Percentiles rank a stretch among this genome's conserved stretches.
These are phyloP conservation scores for Trichoderma brevicompactum DNA, from an alignment of 2,329 filamentous ascomycete species.

Conservation along the genomic window DNA sequence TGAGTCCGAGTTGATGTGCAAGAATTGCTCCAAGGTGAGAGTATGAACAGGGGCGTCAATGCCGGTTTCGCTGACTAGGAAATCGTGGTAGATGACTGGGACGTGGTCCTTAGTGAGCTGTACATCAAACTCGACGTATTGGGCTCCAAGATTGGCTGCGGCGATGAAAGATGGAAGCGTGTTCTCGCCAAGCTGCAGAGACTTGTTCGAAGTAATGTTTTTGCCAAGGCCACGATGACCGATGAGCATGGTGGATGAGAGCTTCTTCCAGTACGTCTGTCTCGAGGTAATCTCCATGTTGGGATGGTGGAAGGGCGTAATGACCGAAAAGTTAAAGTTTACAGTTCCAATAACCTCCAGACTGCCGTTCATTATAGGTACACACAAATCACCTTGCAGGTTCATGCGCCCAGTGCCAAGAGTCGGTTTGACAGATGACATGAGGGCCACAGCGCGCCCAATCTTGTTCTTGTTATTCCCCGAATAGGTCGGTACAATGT, in stretches of 20 bases:
- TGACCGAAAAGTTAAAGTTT: constrained; percentile 95
- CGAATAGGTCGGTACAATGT: constrained; percentile 93
- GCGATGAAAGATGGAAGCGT: constrained; percentile 95
- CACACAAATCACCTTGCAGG: constrained; percentile 86
- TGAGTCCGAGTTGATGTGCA: constrained; percentile 76
- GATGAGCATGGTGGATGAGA: constrained; percentile 83
- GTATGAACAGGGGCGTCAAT: constrained; percentile 97
- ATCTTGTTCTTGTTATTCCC: constrained; percentile 87
- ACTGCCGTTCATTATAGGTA: constrained; percentile 84
- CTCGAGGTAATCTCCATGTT: constrained; percentile 90
- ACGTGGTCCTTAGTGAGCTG: constrained; percentile 99
- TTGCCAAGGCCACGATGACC: constrained; percentile 81
- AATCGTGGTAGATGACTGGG: constrained; percentile 98
- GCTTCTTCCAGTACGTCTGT: constrained; percentile 95
- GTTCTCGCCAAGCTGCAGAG: constrained; percentile 93
- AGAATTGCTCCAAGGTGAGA: constrained; percentile 91
- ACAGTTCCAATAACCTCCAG: constrained; percentile 92
- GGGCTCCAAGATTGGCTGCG: constrained; percentile 86
- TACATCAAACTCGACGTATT: constrained; percentile 81
- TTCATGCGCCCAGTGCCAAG: constrained; percentile 88
- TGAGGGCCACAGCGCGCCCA: constrained; percentile 83
- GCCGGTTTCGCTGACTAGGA: constrained; percentile 94
- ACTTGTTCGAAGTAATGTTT: constrained; percentile 81
- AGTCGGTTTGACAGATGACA: constrained; percentile 82
- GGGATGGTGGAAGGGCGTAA: constrained; percentile 91